phyloP scores from a whole-genome alignment of 257 asterid genomes.

The Lycium ferocissimum region DNA sequence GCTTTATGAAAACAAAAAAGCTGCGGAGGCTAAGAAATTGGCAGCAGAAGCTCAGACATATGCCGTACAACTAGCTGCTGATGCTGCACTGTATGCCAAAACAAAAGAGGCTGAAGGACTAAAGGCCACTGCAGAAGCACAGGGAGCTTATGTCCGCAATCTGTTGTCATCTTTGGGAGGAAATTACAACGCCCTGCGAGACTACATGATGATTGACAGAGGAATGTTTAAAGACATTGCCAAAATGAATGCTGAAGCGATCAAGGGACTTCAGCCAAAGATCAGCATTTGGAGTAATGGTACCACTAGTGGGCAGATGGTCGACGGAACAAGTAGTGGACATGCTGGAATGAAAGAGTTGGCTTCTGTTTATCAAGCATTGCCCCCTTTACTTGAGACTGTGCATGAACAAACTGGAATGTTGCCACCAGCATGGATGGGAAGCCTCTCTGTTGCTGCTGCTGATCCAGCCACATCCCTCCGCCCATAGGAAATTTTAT shows the following conservation, averaged over 20 bases:
- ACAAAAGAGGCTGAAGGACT: conserved; percentile 71
- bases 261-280: conserved; percentile 65
- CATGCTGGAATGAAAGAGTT: conserved; percentile 54
- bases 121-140: conserved; percentile 59
- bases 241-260: conserved; percentile 57
- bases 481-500: neutral
- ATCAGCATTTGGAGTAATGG: conserved; percentile 67
- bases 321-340: neutral
- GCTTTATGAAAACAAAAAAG: conserved; percentile 55
- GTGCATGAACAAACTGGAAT: conserved; percentile 76
- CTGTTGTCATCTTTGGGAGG: conserved; percentile 61
- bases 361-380: conserved; percentile 57
- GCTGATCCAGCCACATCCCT: conserved; percentile 25
- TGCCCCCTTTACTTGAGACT: conserved; percentile 66
- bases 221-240: conserved; percentile 62
- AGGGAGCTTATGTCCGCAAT: conserved; percentile 52
- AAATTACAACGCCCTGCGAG: conserved; percentile 54
- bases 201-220: conserved; percentile 59
- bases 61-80: conserved; percentile 47
- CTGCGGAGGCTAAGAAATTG: conserved; percentile 57
- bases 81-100: conserved; percentile 61
- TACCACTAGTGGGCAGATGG: neutral
- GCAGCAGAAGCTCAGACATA: conserved; percentile 57
- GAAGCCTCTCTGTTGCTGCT: conserved; percentile 20
- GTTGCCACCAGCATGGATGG: conserved; percentile 70